Conservation (phyloP, 805 yeast genomes). For the Wickerhamiella australiensis region DNA sequence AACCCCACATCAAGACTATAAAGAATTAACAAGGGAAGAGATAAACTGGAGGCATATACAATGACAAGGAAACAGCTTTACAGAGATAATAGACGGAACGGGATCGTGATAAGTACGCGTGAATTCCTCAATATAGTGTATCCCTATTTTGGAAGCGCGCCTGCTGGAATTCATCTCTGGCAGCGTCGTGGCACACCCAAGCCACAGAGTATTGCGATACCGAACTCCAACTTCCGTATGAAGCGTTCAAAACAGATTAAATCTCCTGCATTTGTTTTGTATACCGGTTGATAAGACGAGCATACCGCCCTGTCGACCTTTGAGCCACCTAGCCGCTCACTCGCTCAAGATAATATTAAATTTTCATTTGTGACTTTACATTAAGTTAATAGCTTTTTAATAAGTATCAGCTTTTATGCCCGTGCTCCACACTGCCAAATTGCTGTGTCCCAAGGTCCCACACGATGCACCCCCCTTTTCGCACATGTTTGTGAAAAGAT, state of each 20-base stretch:
- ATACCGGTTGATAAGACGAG: background rate
- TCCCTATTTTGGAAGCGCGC: background rate
- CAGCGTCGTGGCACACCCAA: slow-evolving; percentile 3
- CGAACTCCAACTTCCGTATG: background rate
- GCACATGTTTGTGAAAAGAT: slow-evolving; percentile 7
- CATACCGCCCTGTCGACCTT: background rate
- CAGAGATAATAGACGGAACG: background rate
- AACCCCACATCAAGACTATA: background rate
- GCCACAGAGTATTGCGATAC: background rate
- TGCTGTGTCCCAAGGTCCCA: background rate
- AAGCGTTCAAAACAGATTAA: background rate
- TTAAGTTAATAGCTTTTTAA: too few species aligned
- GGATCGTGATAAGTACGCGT: background rate
- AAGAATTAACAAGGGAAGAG: background rate
- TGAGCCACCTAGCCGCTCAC: too few species aligned
- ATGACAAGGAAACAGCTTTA: background rate
- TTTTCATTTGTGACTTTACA: too few species aligned
- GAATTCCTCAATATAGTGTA: background rate
- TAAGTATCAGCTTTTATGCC: too few species aligned
- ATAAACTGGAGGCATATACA: background rate
- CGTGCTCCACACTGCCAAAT: too few species aligned
- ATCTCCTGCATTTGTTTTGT: background rate
- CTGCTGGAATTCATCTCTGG: background rate
- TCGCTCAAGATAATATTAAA: too few species aligned
- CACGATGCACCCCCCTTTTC: background rate